These are phyloP conservation scores for Fusarium sp. DNA, from an alignment of 2,329 filamentous ascomycete species.

Conservation along the genomic window DNA sequence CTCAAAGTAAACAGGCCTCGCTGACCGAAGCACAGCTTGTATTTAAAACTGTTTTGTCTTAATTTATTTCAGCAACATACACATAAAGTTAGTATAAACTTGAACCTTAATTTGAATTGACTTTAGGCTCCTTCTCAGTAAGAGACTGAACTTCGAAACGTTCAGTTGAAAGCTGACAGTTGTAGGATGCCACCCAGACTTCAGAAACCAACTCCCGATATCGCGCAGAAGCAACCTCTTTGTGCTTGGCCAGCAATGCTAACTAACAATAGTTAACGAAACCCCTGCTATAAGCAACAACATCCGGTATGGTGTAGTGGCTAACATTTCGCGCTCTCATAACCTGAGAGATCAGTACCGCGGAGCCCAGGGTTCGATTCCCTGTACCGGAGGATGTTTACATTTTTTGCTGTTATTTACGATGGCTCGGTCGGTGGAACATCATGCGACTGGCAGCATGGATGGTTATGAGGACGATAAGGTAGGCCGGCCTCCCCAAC, in stretches of 20 bases:
- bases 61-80: rapidly evolving
- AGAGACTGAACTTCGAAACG: not conserved
- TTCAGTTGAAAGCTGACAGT: no score
- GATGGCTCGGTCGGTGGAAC: not conserved
- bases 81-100: not conserved
- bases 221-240: no score
- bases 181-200: not conserved
- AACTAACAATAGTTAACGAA: no score
- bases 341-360: slow-evolving; percentile 38
- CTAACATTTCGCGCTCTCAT: slow-evolving; percentile 48
- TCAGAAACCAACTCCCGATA: not conserved
- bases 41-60: not conserved
- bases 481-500: no score
- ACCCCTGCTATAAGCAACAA: no score
- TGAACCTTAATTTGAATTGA: not conserved
- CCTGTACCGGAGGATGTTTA: slow-evolving; percentile 35
- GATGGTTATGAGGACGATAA: no score
- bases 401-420: no score
- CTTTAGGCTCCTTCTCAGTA: rapidly evolving
- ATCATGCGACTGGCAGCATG: not conserved
- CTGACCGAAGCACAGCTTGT: not conserved
- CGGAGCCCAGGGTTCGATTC: slow-evolving; percentile 44
- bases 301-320: slow-evolving; percentile 47
- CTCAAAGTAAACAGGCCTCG: not conserved
- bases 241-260: no score